A percentile compares a stretch with the other conserved stretches of the same genome.
These are phyloP conservation scores for Reticulascus tulasneorum DNA, from an alignment of 2,329 filamentous ascomycete genomes.

Conservation along the genomic window DNA sequence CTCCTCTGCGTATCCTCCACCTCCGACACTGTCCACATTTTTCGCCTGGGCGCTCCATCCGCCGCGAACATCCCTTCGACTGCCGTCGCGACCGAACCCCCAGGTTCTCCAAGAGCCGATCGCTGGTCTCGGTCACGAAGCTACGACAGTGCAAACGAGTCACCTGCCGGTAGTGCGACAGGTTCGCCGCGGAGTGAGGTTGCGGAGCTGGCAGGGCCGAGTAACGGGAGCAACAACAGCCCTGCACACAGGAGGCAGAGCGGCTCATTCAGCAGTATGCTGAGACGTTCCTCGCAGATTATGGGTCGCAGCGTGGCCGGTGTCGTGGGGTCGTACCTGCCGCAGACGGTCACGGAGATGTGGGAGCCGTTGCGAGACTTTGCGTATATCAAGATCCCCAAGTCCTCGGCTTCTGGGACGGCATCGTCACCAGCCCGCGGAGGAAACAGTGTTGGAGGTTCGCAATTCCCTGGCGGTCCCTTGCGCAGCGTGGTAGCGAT, in stretches of 20 bases:
- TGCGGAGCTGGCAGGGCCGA: slow-evolving; percentile 30
- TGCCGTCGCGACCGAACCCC: slow-evolving; percentile 29
- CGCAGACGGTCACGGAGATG: slow-evolving; percentile 92
- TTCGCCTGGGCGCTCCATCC: slow-evolving; percentile 64
- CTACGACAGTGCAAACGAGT: slow-evolving; percentile 53
- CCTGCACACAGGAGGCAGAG: slow-evolving; percentile 47
- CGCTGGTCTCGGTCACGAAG: slow-evolving; percentile 52
- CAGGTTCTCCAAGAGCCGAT: slow-evolving; percentile 40
- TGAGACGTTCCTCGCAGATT: slow-evolving; percentile 91
- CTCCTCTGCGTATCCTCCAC: slow-evolving; percentile 93
- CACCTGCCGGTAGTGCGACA: slow-evolving; percentile 35
- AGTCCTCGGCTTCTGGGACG: slow-evolving; percentile 36
- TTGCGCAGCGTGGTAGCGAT: slow-evolving; percentile 93
- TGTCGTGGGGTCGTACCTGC: slow-evolving; percentile 86
- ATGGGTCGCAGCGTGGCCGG: slow-evolving; percentile 86
- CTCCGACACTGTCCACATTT: slow-evolving; percentile 95
- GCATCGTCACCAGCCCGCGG: slow-evolving; percentile 3
- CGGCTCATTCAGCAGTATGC: slow-evolving; percentile 82
- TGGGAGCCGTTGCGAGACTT: slow-evolving; percentile 96
- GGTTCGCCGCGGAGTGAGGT: slow-evolving; percentile 46
- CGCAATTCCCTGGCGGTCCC: slow-evolving; percentile 37
- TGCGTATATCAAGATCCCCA: slow-evolving; percentile 91
- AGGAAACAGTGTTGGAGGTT: slow-evolving; percentile 1
- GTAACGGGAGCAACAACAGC: slow-evolving; percentile 20
- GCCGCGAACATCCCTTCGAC: slow-evolving; percentile 27